Conservation (phyloP, 768 basidiomycete genomes). For the Strobilomyces echinocephalus region DNA sequence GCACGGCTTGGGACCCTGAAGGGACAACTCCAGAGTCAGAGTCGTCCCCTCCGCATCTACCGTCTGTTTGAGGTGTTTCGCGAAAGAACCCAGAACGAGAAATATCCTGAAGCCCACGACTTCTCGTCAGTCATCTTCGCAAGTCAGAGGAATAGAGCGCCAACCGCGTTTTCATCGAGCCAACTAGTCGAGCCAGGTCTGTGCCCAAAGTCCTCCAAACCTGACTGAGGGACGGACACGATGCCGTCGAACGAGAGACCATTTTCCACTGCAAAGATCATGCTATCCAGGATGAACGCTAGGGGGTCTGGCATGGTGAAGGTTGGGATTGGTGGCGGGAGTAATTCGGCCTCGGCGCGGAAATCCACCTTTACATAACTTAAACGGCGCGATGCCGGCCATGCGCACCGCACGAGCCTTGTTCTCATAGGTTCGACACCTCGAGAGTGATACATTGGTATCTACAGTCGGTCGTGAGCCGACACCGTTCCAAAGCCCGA, state of each 20-base stretch:
- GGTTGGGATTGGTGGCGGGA: too few species aligned
- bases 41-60: neutral
- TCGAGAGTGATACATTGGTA: too few species aligned
- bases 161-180: neutral
- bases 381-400: too few species aligned
- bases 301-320: neutral
- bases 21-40: neutral
- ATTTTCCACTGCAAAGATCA: neutral
- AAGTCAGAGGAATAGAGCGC: neutral
- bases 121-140: too few species aligned
- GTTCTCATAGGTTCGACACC: too few species aligned
- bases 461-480: too few species aligned
- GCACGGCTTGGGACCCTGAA: neutral
- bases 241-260: conserved; percentile 12
- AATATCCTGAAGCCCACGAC: neutral
- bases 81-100: neutral
- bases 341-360: too few species aligned
- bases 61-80: neutral
- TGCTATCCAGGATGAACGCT: neutral
- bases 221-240: conserved; percentile 5
- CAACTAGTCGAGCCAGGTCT: neutral
- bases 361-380: too few species aligned
- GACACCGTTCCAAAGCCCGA: too few species aligned
- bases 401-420: too few species aligned
- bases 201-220: conserved; percentile 4